Evolutionary conservation across 805 yeast genomes (phyloP), one percentile per base, ranked within the genome.

Genomic region (Candida tallmaniae): DNA sequence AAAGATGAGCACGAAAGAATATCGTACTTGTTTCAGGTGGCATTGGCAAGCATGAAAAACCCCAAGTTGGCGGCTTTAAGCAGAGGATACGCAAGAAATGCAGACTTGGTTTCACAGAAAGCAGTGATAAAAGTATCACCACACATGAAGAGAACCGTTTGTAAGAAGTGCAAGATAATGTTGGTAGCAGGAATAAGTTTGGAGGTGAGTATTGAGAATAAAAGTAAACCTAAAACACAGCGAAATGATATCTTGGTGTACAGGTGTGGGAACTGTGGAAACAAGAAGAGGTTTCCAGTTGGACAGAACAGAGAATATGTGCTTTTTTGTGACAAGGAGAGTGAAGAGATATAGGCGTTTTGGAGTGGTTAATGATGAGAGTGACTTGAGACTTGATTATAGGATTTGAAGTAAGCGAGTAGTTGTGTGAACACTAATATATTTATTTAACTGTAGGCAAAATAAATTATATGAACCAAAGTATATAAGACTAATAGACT

Each of bases 111-210:
- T 6, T 72, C 85, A 6, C 80, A 81, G 50, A 82, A 80, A 48
- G 73, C 78, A 2, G 89, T 83, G 12, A 51, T 80, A 14, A 73
- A 80, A 41, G 51, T 82, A 19, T 70, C 82, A 25, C 88, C 89
- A 0, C 56, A 59, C 23, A 43, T 86, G 8, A 87, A 87, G 54
- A 65, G 95, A 44, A 65, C 72, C 0, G 50, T 80, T 11, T 87
- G 96, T 56, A 85, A 84, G 46, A 60, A 58, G 23, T 87, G 96
- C 54, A 58, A 71, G 29, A 53, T 76, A 6, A 40, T 72, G 7
- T 58, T 73, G 40, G 47, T 75, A 1, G 76, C 81, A 0, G 81
- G 79, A 0, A 32, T 62, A 12, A 66, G 70, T 13, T 48, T 70
- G 32, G 30, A 51, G 1, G 44, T 65, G 2, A 52, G 60, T 14